Evolutionary conservation across 192 early-diverging fungal genomes (phyloP).

Genomic region (Gigaspora rosea): DNA sequence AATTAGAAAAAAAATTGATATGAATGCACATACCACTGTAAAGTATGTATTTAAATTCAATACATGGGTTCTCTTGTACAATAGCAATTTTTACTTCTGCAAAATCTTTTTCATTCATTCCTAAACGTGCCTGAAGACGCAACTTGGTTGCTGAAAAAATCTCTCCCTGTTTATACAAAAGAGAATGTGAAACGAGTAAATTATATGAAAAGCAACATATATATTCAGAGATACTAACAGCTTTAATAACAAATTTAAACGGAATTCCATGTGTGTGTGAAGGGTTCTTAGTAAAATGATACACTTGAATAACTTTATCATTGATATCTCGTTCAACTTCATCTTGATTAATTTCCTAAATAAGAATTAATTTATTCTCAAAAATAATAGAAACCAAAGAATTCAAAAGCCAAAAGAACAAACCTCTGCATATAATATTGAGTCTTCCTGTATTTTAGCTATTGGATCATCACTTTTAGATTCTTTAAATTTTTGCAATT

Average conservation of each 20-base stretch:
- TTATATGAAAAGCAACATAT: not conserved
- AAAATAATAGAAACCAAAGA: not conserved
- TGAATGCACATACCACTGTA: constrained; percentile 34
- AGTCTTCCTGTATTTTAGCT: constrained; percentile 41
- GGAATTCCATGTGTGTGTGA: constrained; percentile 76
- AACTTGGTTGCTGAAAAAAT: constrained; percentile 67
- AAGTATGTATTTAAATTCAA: constrained; percentile 10
- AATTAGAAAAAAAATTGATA: constrained; percentile 1
- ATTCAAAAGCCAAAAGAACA: not conserved
- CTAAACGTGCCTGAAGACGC: constrained; percentile 69
- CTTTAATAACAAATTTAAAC: constrained; percentile 72
- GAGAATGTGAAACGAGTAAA: not conserved
- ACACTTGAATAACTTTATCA: constrained; percentile 61
- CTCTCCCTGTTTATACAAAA: constrained; percentile 55
- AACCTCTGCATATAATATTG: constrained; percentile 63
- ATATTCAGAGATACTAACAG: constrained; percentile 32
- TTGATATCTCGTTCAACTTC: constrained; percentile 39
- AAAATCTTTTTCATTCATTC: constrained; percentile 85
- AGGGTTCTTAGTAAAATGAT: constrained; percentile 78
- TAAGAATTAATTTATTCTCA: constrained; percentile 2
- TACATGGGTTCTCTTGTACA: constrained; percentile 20
- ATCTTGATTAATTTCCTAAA: constrained; percentile 50
- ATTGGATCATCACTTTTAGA: constrained; percentile 52
- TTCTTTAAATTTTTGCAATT: constrained; percentile 50
- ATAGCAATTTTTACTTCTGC: constrained; percentile 62